phyloP scores from a whole-genome alignment of 2,329 filamentous ascomycete genomes.

The Stemphylium beticola region DNA sequence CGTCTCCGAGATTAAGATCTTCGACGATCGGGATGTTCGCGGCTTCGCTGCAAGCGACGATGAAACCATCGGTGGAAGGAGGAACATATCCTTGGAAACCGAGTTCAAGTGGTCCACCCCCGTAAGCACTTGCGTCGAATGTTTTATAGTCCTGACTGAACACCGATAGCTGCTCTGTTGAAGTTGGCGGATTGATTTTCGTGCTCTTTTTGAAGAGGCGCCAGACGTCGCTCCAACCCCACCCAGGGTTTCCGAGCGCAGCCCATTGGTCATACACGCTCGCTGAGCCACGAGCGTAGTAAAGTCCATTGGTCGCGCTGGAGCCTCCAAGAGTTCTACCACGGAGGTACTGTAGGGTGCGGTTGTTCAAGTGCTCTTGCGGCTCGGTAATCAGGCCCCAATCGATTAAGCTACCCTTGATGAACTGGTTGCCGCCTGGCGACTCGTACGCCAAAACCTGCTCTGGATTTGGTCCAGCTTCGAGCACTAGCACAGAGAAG shows the following conservation, averaged over 20 bases:
- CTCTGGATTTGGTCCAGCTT: conserved; percentile 41
- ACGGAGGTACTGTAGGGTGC: conserved; percentile 32
- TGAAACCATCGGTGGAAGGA: conserved; percentile 34
- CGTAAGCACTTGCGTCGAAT: conserved; percentile 35
- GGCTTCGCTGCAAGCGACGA: conserved; percentile 35
- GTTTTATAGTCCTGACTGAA: conserved; percentile 40
- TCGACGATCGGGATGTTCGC: conserved; percentile 41
- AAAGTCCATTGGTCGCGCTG: conserved; percentile 43
- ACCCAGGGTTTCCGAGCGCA: conserved; percentile 63
- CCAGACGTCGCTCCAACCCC: conserved; percentile 50
- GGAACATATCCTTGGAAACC: conserved; percentile 40
- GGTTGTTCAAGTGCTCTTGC: conserved; percentile 27
- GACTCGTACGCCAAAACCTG: conserved; percentile 38
- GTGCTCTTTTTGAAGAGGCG: conserved; percentile 36
- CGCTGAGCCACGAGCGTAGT: conserved; percentile 40
- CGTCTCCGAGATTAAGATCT: conserved; percentile 41
- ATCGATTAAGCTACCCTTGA: conserved; percentile 37
- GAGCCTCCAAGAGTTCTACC: conserved; percentile 42
- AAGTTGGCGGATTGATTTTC: conserved; percentile 36
- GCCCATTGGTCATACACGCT: conserved; percentile 60
- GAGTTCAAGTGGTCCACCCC: conserved; percentile 36
- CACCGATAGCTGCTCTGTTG: conserved; percentile 24
- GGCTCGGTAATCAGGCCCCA: conserved; percentile 38
- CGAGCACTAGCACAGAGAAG: conserved; percentile 41
- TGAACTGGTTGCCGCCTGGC: conserved; percentile 37